Base-by-base conservation (phyloP, 1,284 basidiomycete genomes). In the Moesziomyces sp. region DNA sequence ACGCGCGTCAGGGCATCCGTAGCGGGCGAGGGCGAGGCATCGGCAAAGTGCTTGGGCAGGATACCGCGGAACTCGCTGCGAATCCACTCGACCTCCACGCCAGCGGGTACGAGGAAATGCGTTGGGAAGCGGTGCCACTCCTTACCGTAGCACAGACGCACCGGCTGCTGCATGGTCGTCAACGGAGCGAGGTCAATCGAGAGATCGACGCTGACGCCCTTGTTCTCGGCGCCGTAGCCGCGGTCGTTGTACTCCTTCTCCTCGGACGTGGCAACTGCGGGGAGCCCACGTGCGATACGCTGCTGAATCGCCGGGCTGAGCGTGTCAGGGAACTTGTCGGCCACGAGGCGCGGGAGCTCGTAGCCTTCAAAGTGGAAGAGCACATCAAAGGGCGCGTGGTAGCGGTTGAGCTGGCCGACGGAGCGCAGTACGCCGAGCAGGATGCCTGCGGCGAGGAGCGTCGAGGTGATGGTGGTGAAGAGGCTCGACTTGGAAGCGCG, bases 121-220 rank as follows among this genome's bases (percentile, higher is more conserved):
- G 92, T 89, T 0, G 95, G 93, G 87, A 95, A 99, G 16, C 96
- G 89, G 83, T 98, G 88, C 97, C 97, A 99, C 85, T 99, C 96
- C 82, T 95, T 93, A 35, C 91, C 94, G 58, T 92, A 88, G 85
- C 97, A 99, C 2, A 99, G 51, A 24, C 72, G 38, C 16, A 76
- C 48, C 3, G 70, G 61, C 83, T 45, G 42, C 18, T 54, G 52
- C 34, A 72, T 58, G 21, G 35, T 50, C 19, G 49, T 19, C 44
- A 66, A 42, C 38, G 58, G 74, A 2, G 47, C 11, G 19, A 62
- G 57, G 14, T 45, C 23, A 58, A 68, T 73, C 9, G 58, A 55
- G 19, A 66, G 69, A 45, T 60, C 66, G 13, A 58, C 56, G 42
- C 60, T 61, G 24, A 45, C 45, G 18, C 63, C 69, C 35, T 62